Evolutionary conservation across 2,329 filamentous ascomycete genomes (phyloP).

Genomic region (Penicillium sp.): DNA sequence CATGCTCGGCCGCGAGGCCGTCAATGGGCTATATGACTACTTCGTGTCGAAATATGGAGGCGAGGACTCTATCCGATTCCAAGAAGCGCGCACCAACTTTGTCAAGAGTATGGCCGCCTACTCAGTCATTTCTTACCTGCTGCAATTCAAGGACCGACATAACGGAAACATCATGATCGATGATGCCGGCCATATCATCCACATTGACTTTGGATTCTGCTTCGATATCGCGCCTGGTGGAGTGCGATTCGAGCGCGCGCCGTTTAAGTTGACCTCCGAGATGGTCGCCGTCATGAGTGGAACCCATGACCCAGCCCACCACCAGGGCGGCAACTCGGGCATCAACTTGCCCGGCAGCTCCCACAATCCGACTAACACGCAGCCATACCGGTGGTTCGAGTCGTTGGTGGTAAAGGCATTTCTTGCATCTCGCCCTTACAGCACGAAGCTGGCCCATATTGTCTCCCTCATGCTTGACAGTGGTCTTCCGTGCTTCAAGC

Average conservation of each 20-base stretch:
- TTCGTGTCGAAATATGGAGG: slow-evolving; percentile 97
- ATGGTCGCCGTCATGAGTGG: slow-evolving; percentile 99
- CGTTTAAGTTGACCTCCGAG: slow-evolving; percentile 95
- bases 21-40: slow-evolving; percentile 98
- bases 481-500: slow-evolving; percentile 96
- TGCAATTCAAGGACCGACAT: slow-evolving; percentile 99
- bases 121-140: slow-evolving; percentile 89
- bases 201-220: slow-evolving; percentile 99
- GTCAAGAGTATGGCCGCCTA: slow-evolving; percentile 99
- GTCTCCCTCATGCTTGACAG: slow-evolving; percentile 95
- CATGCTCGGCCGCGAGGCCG: slow-evolving; percentile 96
- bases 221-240: slow-evolving; percentile 98
- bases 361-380: slow-evolving; percentile 63
- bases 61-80: slow-evolving; percentile 91
- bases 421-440: slow-evolving; percentile 80
- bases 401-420: slow-evolving; percentile 95
- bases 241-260: slow-evolving; percentile 94
- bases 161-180: slow-evolving; percentile 99
- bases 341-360: slow-evolving; percentile 35
- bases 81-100: slow-evolving; percentile 93
- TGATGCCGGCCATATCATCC: slow-evolving; percentile 92
- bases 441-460: slow-evolving; percentile 84
- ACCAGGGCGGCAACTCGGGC: slow-evolving; percentile 27
- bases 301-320: slow-evolving; percentile 42
- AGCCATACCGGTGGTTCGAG: slow-evolving; percentile 94